These are phyloP conservation scores for Vicia sativa DNA, from an alignment of 306 rosid genomes.

Conservation along the genomic window DNA sequence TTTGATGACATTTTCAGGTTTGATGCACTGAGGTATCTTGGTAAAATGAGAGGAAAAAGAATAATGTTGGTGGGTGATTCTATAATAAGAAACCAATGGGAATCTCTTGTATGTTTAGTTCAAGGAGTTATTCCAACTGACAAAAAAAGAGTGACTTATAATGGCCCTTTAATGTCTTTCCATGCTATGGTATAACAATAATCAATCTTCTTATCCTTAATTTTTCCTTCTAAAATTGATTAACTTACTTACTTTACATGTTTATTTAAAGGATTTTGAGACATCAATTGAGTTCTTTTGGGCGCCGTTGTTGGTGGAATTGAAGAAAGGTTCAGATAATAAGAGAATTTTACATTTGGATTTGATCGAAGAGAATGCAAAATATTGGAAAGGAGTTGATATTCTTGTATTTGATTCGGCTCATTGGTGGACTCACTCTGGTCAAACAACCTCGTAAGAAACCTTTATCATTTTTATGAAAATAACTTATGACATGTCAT, in stretches of 20 bases:
- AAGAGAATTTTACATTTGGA: slow-evolving; percentile 84
- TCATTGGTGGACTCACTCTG: slow-evolving; percentile 99
- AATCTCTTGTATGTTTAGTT: slow-evolving; percentile 88
- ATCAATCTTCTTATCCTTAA: slow-evolving; percentile 12
- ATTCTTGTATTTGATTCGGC: slow-evolving; percentile 94
- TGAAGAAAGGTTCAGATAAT: slow-evolving; percentile 61
- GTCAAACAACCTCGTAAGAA: slow-evolving; percentile 75
- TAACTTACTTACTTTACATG: slow-evolving; percentile 22
- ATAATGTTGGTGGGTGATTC: slow-evolving; percentile 98
- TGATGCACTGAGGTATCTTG: slow-evolving; percentile 86
- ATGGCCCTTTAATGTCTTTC: slow-evolving; percentile 89
- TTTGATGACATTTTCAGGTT: slow-evolving; percentile 55
- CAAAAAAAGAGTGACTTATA: slow-evolving; percentile 67
- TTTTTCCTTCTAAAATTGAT: slow-evolving; percentile 24
- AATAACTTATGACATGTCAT: not conserved
- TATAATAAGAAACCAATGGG: slow-evolving; percentile 98
- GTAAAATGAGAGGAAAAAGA: slow-evolving; percentile 82
- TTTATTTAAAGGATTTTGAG: slow-evolving; percentile 71
- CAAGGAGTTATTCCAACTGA: slow-evolving; percentile 88
- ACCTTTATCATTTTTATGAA: slow-evolving; percentile 11
- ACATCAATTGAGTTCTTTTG: slow-evolving; percentile 87
- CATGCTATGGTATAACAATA: slow-evolving; percentile 73
- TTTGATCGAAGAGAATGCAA: slow-evolving; percentile 89
- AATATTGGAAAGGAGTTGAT: slow-evolving; percentile 91
- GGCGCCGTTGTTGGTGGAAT: slow-evolving; percentile 91